Percentiles rank a stretch among this genome's conserved stretches.
Conservation (phyloP, 306 rosid genomes). For the Lagenaria siceraria region DNA sequence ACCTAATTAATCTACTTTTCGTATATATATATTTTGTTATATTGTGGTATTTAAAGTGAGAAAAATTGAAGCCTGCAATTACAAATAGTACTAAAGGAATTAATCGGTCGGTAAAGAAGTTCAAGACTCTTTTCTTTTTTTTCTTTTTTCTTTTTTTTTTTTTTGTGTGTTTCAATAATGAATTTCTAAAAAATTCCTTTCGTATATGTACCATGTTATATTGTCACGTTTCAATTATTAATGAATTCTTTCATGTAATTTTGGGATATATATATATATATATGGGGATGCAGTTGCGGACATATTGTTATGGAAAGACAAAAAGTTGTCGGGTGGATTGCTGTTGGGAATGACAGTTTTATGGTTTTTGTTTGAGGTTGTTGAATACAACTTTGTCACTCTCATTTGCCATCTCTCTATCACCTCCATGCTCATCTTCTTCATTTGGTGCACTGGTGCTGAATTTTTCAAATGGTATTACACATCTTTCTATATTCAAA, state of each 20-base stretch:
- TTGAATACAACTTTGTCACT: conserved; percentile 54
- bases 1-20: not conserved
- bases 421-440: conserved; percentile 47
- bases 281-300: conserved; percentile 54
- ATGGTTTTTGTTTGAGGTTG: conserved; percentile 73
- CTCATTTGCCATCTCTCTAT: conserved; percentile 58
- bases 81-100: too few species aligned
- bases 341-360: conserved; percentile 46
- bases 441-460: conserved; percentile 43
- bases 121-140: too few species aligned
- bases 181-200: too few species aligned
- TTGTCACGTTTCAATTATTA: too few species aligned
- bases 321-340: conserved; percentile 31
- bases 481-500: too few species aligned
- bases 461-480: conserved; percentile 42
- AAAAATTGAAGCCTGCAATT: too few species aligned
- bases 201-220: too few species aligned
- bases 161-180: too few species aligned
- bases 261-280: too few species aligned
- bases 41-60: not conserved
- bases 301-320: conserved; percentile 55
- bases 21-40: not conserved
- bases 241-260: too few species aligned
- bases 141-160: too few species aligned
- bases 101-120: too few species aligned